A percentile compares a stretch with the other conserved stretches of the same genome.
phyloP scores from a whole-genome alignment of 257 asterid genomes.

The Gentiana macrophylla region DNA sequence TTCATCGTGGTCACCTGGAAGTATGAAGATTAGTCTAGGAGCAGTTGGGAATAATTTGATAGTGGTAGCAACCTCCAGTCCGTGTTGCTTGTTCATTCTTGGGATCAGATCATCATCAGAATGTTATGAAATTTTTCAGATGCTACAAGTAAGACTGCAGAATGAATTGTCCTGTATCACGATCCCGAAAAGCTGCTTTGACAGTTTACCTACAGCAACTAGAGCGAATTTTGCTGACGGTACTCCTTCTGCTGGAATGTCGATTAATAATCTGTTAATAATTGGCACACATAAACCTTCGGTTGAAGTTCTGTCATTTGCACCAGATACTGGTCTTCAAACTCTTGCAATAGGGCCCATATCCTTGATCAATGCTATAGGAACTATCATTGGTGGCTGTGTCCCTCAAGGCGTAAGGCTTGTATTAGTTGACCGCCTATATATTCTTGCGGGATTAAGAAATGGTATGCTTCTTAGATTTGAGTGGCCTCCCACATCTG shows the following conservation, averaged over 20 bases:
- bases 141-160: conserved; percentile 67
- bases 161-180: conserved; percentile 87
- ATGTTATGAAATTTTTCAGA: conserved; percentile 52
- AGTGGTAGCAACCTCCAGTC: conserved; percentile 75
- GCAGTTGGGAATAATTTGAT: conserved; percentile 85
- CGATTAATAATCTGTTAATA: conserved; percentile 39
- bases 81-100: conserved; percentile 64
- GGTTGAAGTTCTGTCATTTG: conserved; percentile 70
- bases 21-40: conserved; percentile 70
- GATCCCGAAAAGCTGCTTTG: conserved; percentile 46
- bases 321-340: conserved; percentile 52
- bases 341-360: conserved; percentile 66
- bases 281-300: conserved; percentile 97
- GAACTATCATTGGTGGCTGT: conserved; percentile 74
- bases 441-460: conserved; percentile 89
- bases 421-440: conserved; percentile 72
- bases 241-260: conserved; percentile 22
- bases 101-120: conserved; percentile 46
- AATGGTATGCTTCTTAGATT: conserved; percentile 98
- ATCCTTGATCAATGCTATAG: conserved; percentile 61
- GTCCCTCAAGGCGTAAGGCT: conserved; percentile 92
- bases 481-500: conserved; percentile 78
- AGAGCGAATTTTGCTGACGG: conserved; percentile 26
- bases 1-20: conserved; percentile 65
- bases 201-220: conserved; percentile 18